A percentile compares a stretch with the other conserved stretches of the same genome.
Evolutionary conservation across 441 rosid species (phyloP).

Genomic region (Gossypium schwendimanii): DNA sequence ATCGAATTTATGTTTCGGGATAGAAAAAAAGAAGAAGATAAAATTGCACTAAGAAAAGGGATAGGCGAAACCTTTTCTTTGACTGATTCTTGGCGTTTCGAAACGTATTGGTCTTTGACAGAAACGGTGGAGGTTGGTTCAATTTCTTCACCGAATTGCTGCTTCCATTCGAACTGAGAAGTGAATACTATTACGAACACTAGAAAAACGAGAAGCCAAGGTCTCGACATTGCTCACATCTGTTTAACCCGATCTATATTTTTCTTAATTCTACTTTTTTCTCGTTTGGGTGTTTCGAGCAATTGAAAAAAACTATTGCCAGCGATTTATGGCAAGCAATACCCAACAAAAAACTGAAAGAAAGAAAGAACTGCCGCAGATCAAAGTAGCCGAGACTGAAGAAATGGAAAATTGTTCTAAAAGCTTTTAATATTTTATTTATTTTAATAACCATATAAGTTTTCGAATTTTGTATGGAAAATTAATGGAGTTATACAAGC

Average conservation of each 20-base stretch:
- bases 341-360: background rate
- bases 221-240: slow-evolving; percentile 42
- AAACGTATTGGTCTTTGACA: slow-evolving; percentile 30
- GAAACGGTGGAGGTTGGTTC: slow-evolving; percentile 33
- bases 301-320: background rate
- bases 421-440: background rate
- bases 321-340: background rate
- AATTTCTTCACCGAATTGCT: slow-evolving; percentile 50
- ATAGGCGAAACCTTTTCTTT: slow-evolving; percentile 56
- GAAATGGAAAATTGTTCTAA: background rate
- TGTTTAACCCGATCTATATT: background rate
- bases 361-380: background rate
- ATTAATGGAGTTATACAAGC: too few relatives aligned
- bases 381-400: background rate
- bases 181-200: slow-evolving; percentile 52
- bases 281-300: background rate
- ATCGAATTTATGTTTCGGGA: background rate
- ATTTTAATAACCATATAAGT: too few relatives aligned
- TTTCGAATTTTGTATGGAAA: too few relatives aligned
- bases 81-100: slow-evolving; percentile 36
- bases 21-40: background rate
- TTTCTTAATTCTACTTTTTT: background rate
- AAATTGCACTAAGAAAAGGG: background rate
- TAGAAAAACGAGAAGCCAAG: slow-evolving; percentile 59
- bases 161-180: slow-evolving; percentile 77